Conservation (phyloP, 345 rosid species). For the Aquilaria malaccensis region DNA sequence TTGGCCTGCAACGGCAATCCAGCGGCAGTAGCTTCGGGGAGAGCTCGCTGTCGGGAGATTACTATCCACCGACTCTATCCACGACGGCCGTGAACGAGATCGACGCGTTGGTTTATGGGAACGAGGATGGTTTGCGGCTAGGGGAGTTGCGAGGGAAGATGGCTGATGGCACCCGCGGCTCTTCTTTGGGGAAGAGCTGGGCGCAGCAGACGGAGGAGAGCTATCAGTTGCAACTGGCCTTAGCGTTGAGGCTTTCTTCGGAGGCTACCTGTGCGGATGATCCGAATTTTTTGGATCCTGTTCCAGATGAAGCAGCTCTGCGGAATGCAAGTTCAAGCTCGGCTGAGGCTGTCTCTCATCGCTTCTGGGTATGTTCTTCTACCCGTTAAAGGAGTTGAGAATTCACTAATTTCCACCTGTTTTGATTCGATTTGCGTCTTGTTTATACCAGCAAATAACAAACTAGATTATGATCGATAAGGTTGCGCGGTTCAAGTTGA, state of each 20-base stretch:
- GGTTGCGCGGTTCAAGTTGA: too few relatives aligned
- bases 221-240: slow-evolving; percentile 95
- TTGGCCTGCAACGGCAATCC: slow-evolving; percentile 82
- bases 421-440: too few relatives aligned
- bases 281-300: slow-evolving; percentile 90
- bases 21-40: slow-evolving; percentile 98
- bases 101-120: slow-evolving; percentile 48
- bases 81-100: slow-evolving; percentile 59
- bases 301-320: slow-evolving; percentile 61
- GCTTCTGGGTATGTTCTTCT: slow-evolving; percentile 72
- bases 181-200: slow-evolving; percentile 88
- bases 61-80: slow-evolving; percentile 53
- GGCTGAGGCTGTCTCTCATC: slow-evolving; percentile 74
- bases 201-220: slow-evolving; percentile 99
- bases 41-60: slow-evolving; percentile 93
- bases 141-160: slow-evolving; percentile 38
- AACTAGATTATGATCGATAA: too few relatives aligned
- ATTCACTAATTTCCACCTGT: too few relatives aligned
- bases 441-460: too few relatives aligned
- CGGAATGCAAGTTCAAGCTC: slow-evolving; percentile 45
- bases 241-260: slow-evolving; percentile 85
- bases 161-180: slow-evolving; percentile 28
- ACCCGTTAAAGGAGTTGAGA: too few relatives aligned
- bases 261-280: slow-evolving; percentile 95
- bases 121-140: slow-evolving; percentile 42